phyloP scores from a whole-genome alignment of 1,284 basidiomycete genomes.

The Microbotryum silenes-acaulis region DNA sequence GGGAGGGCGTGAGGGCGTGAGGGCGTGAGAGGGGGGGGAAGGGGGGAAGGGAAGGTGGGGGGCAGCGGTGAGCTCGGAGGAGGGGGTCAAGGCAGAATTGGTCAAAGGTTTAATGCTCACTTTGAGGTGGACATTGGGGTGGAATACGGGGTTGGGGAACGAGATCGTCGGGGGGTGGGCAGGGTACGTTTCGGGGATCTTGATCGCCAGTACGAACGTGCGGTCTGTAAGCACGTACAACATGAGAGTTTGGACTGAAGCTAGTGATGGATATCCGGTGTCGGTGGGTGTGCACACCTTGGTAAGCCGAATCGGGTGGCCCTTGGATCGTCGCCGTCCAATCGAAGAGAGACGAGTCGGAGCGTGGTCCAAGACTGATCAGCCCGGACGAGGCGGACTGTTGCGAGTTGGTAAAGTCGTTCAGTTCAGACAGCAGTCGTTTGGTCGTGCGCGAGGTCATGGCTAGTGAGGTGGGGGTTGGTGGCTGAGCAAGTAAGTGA shows the following conservation, averaged over 20 bases:
- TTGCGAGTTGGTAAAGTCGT: neutral
- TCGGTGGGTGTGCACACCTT: neutral
- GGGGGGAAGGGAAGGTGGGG: no score
- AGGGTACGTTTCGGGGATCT: conserved; percentile 8
- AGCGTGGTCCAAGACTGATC: neutral
- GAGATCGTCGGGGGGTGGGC: conserved; percentile 3
- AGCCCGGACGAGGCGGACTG: neutral
- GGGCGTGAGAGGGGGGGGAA: no score
- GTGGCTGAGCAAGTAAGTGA: no score
- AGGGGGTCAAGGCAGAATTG: neutral
- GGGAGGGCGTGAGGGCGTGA: no score
- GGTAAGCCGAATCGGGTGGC: conserved; percentile 1
- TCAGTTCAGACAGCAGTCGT: conserved; percentile 8
- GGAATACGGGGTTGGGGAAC: neutral
- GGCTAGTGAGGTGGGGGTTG: no score
- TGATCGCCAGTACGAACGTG: conserved; percentile 1
- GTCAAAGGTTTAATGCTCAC: neutral
- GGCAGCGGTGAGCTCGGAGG: neutral
- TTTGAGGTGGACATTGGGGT: conserved; percentile 9
- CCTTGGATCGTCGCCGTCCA: conserved; percentile 5
- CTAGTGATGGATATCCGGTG: neutral
- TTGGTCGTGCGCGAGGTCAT: conserved; percentile 8
- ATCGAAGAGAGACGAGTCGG: conserved; percentile 1
- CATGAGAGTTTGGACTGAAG: neutral
- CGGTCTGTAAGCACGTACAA: neutral